Base-by-base conservation (phyloP, 1,284 basidiomycete species). In the Sutorius eximius region DNA sequence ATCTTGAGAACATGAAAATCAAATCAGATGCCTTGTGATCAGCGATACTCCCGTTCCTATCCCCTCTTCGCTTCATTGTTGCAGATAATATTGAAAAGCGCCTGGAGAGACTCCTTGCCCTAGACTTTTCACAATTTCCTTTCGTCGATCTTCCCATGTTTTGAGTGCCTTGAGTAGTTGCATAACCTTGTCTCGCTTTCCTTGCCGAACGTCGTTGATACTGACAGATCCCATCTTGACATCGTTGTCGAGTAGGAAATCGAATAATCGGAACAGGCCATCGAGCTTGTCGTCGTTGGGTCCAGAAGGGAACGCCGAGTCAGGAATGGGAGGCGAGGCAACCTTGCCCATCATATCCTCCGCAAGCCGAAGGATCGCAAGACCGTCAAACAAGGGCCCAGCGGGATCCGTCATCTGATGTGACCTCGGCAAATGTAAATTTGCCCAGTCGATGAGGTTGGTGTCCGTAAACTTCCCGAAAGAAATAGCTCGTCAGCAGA, bases 191-290 rank as follows among this genome's bases (percentile, higher is more conserved):
- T 87, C 86, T 41, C 82, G 76, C 68, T 89, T 90, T 38, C 89
- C 91, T 57, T 83, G 82, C 51, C 90, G 78, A 43, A 97, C 79
- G 71, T 96, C 94, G 67, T 95, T 95, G 73, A 96, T 93, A 64
- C 90, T 94, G 33, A 95, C 87, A 58, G 81, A 85, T 11, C 89
- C 93, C 77, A 94, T 90, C 73, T 89, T 89, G 54, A 95, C 85
- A 52, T 92, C 91, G 59, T 91, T 90, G 64, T 94, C 92, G 41
- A 95, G 81, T 50, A 95, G 73, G 70, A 91, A 93, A 72, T 95
- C 93, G 73, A 94, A 93, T 56, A 95, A 77, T 55, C 84, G 81
- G 76, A 96, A 94, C 40, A 96, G 77, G 15, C 93, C 93, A 49
- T 95, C 92, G n/a, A 95, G 77, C 63, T 85, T 89, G 61, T 92